A percentile compares a stretch with the other conserved stretches of the same genome.
Evolutionary conservation across 192 early-diverging fungal species (phyloP).

Genomic region (Backusella sp.): DNA sequence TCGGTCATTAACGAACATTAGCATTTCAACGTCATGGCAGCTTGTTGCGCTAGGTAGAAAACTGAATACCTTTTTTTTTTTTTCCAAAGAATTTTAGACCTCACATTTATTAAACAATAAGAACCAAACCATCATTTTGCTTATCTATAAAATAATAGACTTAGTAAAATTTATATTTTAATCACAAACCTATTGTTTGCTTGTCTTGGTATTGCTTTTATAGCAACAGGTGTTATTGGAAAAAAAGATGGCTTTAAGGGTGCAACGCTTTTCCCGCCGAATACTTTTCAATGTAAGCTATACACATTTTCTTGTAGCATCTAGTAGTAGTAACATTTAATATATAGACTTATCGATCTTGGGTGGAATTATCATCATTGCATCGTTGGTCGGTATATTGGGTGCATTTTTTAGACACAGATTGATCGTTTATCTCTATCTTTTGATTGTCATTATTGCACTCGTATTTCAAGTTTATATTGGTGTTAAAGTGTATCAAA

Average conservation of each 20-base stretch:
- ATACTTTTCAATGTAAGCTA: slow-evolving; percentile 18
- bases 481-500: slow-evolving; percentile 21
- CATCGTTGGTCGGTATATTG: slow-evolving; percentile 17
- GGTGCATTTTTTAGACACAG: slow-evolving; percentile 16
- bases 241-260: slow-evolving; percentile 17
- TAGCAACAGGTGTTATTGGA: slow-evolving; percentile 26
- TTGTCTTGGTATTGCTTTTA: slow-evolving; percentile 23
- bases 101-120: not conserved
- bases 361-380: slow-evolving; percentile 15
- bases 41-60: slow-evolving; percentile 13
- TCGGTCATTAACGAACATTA: not conserved
- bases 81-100: not conserved
- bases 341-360: slow-evolving; percentile 15
- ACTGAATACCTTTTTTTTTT: too few species aligned
- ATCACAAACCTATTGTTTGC: slow-evolving; percentile 28
- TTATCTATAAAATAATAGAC: slow-evolving; percentile 7
- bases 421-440: slow-evolving; percentile 16
- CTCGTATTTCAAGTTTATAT: slow-evolving; percentile 20
- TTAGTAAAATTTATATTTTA: slow-evolving; percentile 32
- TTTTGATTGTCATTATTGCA: slow-evolving; percentile 17
- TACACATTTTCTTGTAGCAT: not conserved
- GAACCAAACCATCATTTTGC: not conserved
- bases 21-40: not conserved
- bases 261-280: slow-evolving; percentile 16
- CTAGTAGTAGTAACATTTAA: not conserved